A percentile compares a stretch with the other conserved stretches of the same genome.
Conservation (phyloP, 2,329 filamentous ascomycete genomes). For the Meredithiella fracta region DNA sequence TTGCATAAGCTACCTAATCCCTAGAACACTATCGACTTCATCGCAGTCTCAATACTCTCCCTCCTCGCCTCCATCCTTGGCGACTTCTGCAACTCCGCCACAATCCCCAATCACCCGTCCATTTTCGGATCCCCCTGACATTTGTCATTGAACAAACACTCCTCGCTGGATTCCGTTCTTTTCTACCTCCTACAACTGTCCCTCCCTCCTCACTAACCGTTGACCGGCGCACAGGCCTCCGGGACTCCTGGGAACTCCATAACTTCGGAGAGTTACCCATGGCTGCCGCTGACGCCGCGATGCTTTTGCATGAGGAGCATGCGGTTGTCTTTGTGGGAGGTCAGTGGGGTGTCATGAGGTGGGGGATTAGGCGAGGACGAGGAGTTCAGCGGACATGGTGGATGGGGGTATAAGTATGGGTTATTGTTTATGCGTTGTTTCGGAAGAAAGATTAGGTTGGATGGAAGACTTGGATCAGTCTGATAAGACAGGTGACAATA, state of each 20-base stretch:
- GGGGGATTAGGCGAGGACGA: conserved; percentile 36
- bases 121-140: conserved; percentile 17
- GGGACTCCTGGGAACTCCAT: background rate
- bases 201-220: background rate
- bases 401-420: too few species aligned
- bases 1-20: background rate
- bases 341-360: conserved; percentile 16
- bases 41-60: conserved; percentile 36
- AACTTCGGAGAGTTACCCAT: conserved; percentile 3
- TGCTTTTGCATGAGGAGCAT: conserved; percentile 12
- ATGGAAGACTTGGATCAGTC: background rate
- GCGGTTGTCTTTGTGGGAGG: conserved; percentile 4
- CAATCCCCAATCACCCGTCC: conserved; percentile 44
- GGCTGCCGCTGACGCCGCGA: conserved; percentile 5
- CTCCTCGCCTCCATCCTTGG: conserved; percentile 41
- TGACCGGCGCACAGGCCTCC: background rate
- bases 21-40: conserved; percentile 20
- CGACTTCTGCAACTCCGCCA: conserved; percentile 44
- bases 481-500: background rate
- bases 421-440: too few species aligned
- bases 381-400: conserved; percentile 38
- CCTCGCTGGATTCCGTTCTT: background rate
- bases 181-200: background rate
- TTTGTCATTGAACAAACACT: conserved; percentile 10
- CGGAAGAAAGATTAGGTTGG: background rate